Evolutionary conservation across 352 stramenopile genomes (phyloP), one percentile per base, ranked within the genome.

Genomic region (Blastocystis sp.): DNA sequence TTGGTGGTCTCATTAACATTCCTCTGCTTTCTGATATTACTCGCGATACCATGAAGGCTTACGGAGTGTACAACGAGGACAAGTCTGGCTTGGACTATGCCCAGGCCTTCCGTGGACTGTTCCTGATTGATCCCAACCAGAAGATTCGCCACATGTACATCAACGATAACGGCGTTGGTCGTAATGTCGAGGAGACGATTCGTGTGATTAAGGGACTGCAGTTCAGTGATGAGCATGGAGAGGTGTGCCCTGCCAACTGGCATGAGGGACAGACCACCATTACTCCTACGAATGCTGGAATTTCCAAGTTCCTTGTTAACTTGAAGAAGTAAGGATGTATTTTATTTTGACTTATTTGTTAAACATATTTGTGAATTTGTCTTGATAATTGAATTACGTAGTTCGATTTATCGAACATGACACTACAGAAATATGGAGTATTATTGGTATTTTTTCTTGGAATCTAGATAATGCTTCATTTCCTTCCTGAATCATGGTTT

Each of bases 41-140:
- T 4, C 5, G 76, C 20, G 76, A 87, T 3, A 66, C 62, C 34
- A 87, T 87, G 76, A 87, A 87, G 76, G 76, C 76, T 79, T 87
- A 87, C 50, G 76, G 76, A 34, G 76, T 87, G 39, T 87, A 76
- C 63, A 87, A 87, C 50, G 59, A 73, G 59, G 76, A 87, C 37
- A 66, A 55, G 45, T 77, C 54, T 3, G 76, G 76, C 76, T 56
- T 87, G 18, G 76, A 87, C 29, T 87, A 87, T 37, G 76, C 76
- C n/a, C 76, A 87, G 63, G 76, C 76, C n/a, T 87, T 87, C 76
- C 76, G 76, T 41, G 76, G 76, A 47, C 63, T 87, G 41, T 87
- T 87, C 76, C 20, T 87, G 63, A 87, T 87, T 37, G 76, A 87
- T 54, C 59, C 59, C 23, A 76, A 87, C 50, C 50, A 29, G 3